phyloP scores from a whole-genome alignment of 75 land plant genomes.

The Adiantum capillusveneris region DNA sequence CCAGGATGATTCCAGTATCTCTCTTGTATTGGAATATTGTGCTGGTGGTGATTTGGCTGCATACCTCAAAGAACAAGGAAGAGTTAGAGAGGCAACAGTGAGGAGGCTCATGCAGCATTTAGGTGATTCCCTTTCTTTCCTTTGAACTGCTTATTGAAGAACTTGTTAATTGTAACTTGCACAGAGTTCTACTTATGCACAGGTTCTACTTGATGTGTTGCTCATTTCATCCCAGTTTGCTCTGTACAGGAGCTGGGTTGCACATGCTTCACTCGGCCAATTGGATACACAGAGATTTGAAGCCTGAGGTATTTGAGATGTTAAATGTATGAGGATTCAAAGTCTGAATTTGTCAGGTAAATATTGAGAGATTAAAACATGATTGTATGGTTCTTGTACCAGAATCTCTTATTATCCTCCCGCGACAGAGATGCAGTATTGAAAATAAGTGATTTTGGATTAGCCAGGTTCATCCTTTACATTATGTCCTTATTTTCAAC shows the following conservation, averaged over 20 bases:
- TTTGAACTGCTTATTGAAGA: not conserved
- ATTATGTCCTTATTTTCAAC: too few relatives aligned
- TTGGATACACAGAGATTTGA: constrained; percentile 56
- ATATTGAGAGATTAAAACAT: too few relatives aligned
- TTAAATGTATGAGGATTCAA: too few relatives aligned
- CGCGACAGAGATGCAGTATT: constrained; percentile 25
- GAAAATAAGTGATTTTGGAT: constrained; percentile 61
- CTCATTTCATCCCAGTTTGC: not conserved
- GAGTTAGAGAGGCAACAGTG: constrained; percentile 38
- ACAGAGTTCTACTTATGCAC: too few relatives aligned
- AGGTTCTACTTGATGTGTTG: too few relatives aligned
- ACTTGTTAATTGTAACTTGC: too few relatives aligned
- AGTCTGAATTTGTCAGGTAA: too few relatives aligned
- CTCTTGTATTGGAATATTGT: constrained; percentile 53
- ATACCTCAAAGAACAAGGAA: constrained; percentile 37
- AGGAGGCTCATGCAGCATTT: constrained; percentile 42
- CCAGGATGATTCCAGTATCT: constrained; percentile 34
- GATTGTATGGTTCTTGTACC: constrained; percentile 4
- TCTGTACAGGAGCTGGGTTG: constrained; percentile 42
- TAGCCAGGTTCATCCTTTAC: constrained; percentile 54
- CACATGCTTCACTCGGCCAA: constrained; percentile 33
- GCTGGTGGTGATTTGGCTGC: constrained; percentile 48
- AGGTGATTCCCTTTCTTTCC: constrained; percentile 23
- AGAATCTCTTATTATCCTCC: constrained; percentile 52
- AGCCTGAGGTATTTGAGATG: constrained; percentile 39